Evolutionary conservation across 208 protist genomes (phyloP).

Genomic region (Strigomonas culicis): DNA sequence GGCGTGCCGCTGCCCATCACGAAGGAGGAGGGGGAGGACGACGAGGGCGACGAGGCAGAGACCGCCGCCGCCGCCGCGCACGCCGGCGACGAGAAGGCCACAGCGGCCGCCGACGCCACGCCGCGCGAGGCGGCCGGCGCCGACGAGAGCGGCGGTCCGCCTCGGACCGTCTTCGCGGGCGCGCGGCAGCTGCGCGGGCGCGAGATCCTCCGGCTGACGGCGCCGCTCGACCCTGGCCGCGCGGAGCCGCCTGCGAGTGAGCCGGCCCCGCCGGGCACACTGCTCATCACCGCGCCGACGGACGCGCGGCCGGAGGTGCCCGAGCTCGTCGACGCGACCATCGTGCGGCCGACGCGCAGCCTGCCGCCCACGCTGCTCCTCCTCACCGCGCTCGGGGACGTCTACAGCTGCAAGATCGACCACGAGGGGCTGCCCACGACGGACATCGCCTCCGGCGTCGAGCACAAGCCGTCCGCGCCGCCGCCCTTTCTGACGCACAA

Average conservation of each 20-base stretch:
- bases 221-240: neutral
- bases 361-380: conserved; percentile 40
- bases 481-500: conserved; percentile 2
- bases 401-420: conserved; percentile 57
- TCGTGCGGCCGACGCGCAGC: conserved; percentile 48
- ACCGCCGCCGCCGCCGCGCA: no score
- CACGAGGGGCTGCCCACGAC: conserved; percentile 25
- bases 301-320: conserved; percentile 1
- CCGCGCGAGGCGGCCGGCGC: no score
- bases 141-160: neutral
- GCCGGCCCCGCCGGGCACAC: neutral
- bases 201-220: neutral
- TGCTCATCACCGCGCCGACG: neutral
- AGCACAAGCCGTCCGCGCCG: neutral
- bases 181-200: neutral
- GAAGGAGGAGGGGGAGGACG: neutral
- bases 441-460: conserved; percentile 6
- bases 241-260: neutral
- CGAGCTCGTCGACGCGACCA: conserved; percentile 46
- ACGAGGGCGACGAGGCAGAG: neutral
- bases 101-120: neutral
- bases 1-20: neutral
- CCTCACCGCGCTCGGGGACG: conserved; percentile 63
- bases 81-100: neutral
- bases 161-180: neutral